Evolutionary conservation across 2,329 filamentous ascomycete genomes (phyloP).

Genomic region (Ascochyta rabiei): DNA sequence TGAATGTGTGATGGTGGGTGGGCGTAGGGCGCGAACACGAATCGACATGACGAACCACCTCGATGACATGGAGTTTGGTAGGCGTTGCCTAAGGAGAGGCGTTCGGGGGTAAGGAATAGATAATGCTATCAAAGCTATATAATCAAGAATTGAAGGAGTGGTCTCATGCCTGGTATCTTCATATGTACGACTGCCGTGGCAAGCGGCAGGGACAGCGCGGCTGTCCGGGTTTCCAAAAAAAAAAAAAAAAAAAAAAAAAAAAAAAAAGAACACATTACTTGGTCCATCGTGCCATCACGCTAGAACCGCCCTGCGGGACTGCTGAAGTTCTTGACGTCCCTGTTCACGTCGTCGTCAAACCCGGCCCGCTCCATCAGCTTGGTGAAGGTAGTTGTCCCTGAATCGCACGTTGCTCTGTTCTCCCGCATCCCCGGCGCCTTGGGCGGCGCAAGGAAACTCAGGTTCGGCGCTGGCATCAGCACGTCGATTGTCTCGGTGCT

Average conservation of each 20-base stretch:
- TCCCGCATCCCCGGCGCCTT: slow-evolving; percentile 39
- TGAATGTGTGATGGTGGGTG: neutral
- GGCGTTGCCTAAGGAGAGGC: neutral
- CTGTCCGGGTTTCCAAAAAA: neutral
- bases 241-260: neutral
- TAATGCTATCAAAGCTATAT: slow-evolving; percentile 14
- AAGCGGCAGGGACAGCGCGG: slow-evolving; percentile 10
- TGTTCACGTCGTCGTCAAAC: slow-evolving; percentile 40
- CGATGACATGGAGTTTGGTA: neutral
- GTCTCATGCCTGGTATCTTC: slow-evolving; percentile 15
- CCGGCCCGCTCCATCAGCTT: slow-evolving; percentile 52
- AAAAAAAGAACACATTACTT: slow-evolving; percentile 2
- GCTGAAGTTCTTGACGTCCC: slow-evolving; percentile 36
- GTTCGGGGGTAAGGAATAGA: neutral
- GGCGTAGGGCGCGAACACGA: neutral
- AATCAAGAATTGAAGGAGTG: slow-evolving; percentile 11
- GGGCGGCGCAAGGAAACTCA: slow-evolving; percentile 42
- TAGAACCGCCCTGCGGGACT: slow-evolving; percentile 19
- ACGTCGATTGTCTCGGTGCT: slow-evolving; percentile 55
- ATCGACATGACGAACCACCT: too few species aligned
- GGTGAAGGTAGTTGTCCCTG: slow-evolving; percentile 48
- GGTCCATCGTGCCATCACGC: neutral
- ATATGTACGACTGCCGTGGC: slow-evolving; percentile 12
- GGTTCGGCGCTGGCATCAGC: slow-evolving; percentile 45
- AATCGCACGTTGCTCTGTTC: slow-evolving; percentile 41